Evolutionary conservation across 164 flowering plant genomes (phyloP).

Genomic region (Buxus sempervirens): DNA sequence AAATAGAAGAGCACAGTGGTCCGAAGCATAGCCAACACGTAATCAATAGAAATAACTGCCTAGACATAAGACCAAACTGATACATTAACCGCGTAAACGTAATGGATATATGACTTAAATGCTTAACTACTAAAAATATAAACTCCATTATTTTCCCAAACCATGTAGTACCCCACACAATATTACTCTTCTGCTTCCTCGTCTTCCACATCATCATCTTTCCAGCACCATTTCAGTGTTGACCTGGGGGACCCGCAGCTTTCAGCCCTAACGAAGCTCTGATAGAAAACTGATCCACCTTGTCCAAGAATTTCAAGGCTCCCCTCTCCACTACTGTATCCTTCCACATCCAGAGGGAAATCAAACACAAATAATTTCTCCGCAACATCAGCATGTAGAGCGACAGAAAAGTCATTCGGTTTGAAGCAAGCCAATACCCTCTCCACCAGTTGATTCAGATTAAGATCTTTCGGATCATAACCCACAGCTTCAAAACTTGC

Average conservation of each 20-base stretch:
- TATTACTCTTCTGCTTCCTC: slow-evolving; percentile 25
- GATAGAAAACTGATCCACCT: slow-evolving; percentile 43
- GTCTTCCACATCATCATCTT: slow-evolving; percentile 45
- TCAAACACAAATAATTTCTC: slow-evolving; percentile 7
- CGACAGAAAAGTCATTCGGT: slow-evolving; percentile 66
- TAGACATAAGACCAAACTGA: too few species aligned
- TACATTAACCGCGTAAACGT: too few species aligned
- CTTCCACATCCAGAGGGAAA: slow-evolving; percentile 30
- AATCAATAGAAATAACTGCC: too few species aligned
- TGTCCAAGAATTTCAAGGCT: slow-evolving; percentile 32
- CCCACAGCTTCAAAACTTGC: slow-evolving; percentile 83
- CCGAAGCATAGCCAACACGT: too few species aligned
- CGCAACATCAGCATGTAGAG: slow-evolving; percentile 40
- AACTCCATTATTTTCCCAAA: too few species aligned
- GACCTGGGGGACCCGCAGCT: slow-evolving; percentile 40
- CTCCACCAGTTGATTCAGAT: slow-evolving; percentile 41
- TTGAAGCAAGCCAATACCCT: slow-evolving; percentile 70
- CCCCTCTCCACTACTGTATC: slow-evolving; percentile 34
- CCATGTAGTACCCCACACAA: too few species aligned
- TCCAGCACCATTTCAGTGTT: slow-evolving; percentile 42
- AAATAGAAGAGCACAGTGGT: too few species aligned
- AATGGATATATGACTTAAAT: too few species aligned
- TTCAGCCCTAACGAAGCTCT: slow-evolving; percentile 31
- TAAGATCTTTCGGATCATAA: slow-evolving; percentile 38
- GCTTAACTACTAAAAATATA: too few species aligned